Base-by-base conservation (phyloP, 2,329 filamentous ascomycete species). In the Fusarium setosum region DNA sequence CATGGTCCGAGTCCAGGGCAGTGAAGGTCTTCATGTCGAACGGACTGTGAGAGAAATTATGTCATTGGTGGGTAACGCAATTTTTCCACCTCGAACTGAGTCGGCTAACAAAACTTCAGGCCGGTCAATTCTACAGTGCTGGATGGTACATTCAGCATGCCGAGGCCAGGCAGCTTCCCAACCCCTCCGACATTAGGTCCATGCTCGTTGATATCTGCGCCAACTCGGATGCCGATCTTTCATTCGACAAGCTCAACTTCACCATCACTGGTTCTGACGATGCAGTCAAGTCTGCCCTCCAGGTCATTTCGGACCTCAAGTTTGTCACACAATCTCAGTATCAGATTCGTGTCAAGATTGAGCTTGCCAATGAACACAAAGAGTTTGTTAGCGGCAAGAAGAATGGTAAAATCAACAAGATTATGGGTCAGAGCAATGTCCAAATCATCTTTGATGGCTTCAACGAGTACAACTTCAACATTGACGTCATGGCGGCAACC, bases 351-450 rank as follows among this genome's bases (percentile, higher is more conserved):
- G 95, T 99, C 75, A 98, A 98, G 84, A 97, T 99, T 65, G 96
- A 99, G 82, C 90, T 99, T 56, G 96, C 96, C 74, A 98, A 98
- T 75, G 96, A 99, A 81, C 96, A 99, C 83, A 99, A 99, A 80
- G 96, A 99, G 75, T 99, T 99, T 76, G 96, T 99, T 57, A 97
- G 94, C 71, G 96, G 96, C 71, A 99, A 99, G 85, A 99, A 99
- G 84, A 99, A 99, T 73, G 96, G 96, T 79, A 99, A 99, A 83
- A 99, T 99, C 80, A 99, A 99, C 85, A 99, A 99, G 85, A 99
- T 99, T 74, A 99, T 99, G 96, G 96, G 95, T 21, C 95, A 98
- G 79, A 97, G 94, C 85, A 97, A 96, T 72, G 96, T 99, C 12
- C 96, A 99, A 80, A 98, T 99, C 74, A 95, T 99, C 65, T 99